phyloP scores from a whole-genome alignment of 371 early-diverging fungal genomes.

The Rhizopus delemar region DNA sequence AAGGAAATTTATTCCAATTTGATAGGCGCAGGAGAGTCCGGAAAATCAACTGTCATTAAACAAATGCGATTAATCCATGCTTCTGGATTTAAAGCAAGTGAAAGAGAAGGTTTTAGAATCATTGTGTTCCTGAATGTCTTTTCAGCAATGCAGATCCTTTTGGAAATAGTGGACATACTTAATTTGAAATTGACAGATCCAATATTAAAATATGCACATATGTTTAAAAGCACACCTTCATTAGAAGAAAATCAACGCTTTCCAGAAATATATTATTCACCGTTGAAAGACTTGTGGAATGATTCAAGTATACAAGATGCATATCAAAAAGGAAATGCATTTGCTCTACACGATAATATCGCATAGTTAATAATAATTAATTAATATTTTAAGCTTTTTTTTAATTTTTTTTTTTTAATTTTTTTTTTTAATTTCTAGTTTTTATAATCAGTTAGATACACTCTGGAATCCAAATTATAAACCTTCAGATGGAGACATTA shows the following conservation, averaged over 20 bases:
- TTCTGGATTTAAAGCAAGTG: constrained; percentile 79
- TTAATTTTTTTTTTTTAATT: neutral
- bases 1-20: neutral
- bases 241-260: constrained; percentile 60
- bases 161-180: constrained; percentile 77
- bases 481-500: constrained; percentile 89
- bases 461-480: constrained; percentile 70
- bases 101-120: constrained; percentile 82
- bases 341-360: constrained; percentile 83
- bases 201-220: constrained; percentile 46
- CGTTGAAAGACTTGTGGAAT: constrained; percentile 75
- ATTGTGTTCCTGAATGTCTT: constrained; percentile 87
- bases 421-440: constrained; percentile 43
- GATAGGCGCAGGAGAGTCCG: constrained; percentile 95
- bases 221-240: constrained; percentile 39
- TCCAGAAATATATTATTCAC: constrained; percentile 70
- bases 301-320: constrained; percentile 73
- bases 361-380: constrained; percentile 56
- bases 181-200: constrained; percentile 59
- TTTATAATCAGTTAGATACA: constrained; percentile 83
- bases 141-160: constrained; percentile 81
- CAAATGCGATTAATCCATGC: constrained; percentile 96
- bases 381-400: no score
- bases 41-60: constrained; percentile 94
- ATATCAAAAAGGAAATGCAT: constrained; percentile 67